Base-by-base conservation (phyloP, 2,329 filamentous ascomycete species). In the Trichoderma sp. region DNA sequence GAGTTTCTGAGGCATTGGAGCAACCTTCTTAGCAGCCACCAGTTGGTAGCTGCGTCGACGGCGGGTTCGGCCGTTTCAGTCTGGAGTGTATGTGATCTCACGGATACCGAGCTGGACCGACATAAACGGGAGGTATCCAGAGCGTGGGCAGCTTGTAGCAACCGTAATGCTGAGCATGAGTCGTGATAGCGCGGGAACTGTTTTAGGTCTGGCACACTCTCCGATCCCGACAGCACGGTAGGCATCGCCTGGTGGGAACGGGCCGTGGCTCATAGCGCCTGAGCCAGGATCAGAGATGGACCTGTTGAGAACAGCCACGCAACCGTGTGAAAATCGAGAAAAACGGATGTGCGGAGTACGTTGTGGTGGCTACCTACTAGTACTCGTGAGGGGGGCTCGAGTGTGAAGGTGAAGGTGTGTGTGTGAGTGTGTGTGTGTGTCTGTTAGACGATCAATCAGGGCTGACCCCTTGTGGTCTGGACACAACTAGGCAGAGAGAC, bases 171-270 rank as follows among this genome's bases (percentile, higher is more conserved):
- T 56, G 7, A 39, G 30, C 52, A 50, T 28, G 52, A 60, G 48
- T 60, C 50, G 45, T 44, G 28, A 60, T 60, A 60, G 57, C 45
- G 60, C 26, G 41, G 41, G 5, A 17, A 34, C 60, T 55, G 1
- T 19, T 44, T 56, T 61, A 47, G 44, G 45, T 50, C 51, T 62
- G 43, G 50, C 57, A 57, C 50, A 47, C 41, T 47, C 41, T 51
- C 50, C 48, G 48, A 57, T 58, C 51, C 59, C 64, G 59, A 51
- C 44, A 63, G 59, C 30, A 39, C 41, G 59, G 64, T 63, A 66
- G 48, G 55, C 64, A 47, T 63, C 60, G 60, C 28, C 59, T 64
- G 64, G 59, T 51, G 34, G 64, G 58, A 63, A 57, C 64, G 52
- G 64, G 52, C 64, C 59, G 64, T 55, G 45, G 64, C 52, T 63